Conservation (phyloP, 2,329 filamentous ascomycete species). For the Trichoderma oligosporum region DNA sequence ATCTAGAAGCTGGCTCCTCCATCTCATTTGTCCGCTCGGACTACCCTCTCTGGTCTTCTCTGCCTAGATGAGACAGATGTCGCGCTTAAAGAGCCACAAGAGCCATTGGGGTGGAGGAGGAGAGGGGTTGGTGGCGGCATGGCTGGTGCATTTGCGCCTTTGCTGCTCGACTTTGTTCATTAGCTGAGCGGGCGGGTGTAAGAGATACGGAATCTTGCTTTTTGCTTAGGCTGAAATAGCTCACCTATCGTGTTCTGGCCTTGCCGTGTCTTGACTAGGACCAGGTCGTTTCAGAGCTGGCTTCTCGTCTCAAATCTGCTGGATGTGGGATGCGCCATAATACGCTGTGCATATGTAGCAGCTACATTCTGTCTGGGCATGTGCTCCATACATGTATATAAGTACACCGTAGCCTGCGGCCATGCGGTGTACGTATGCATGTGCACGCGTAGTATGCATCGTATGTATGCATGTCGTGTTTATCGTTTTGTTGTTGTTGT, state of each 20-base stretch:
- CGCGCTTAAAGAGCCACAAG: slow-evolving; percentile 8
- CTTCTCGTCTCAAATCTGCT: slow-evolving; percentile 9
- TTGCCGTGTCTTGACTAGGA: slow-evolving; percentile 20
- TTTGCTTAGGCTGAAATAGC: slow-evolving; percentile 17
- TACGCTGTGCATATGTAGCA: slow-evolving; percentile 2
- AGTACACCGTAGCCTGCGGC: background rate
- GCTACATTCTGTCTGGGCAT: background rate
- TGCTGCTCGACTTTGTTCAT: slow-evolving; percentile 5
- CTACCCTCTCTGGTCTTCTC: slow-evolving; percentile 6
- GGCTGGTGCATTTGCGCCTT: slow-evolving; percentile 10
- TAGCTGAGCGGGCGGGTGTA: slow-evolving; percentile 19
- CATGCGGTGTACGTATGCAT: slow-evolving; percentile 4
- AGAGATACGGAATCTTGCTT: slow-evolving; percentile 18
- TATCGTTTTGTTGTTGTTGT: background rate
- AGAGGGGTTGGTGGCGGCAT: slow-evolving; percentile 18
- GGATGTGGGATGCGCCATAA: slow-evolving; percentile 12
- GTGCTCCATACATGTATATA: background rate
- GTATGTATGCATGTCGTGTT: background rate
- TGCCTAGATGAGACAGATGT: slow-evolving; percentile 3
- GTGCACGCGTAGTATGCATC: background rate
- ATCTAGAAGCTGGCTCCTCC: background rate
- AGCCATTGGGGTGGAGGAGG: slow-evolving; percentile 10
- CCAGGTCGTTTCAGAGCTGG: slow-evolving; percentile 16
- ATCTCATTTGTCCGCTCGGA: slow-evolving; percentile 2
- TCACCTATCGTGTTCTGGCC: slow-evolving; percentile 15